These are phyloP conservation scores for Russula foetens DNA, from an alignment of 768 basidiomycete genomes.

Conservation along the genomic window DNA sequence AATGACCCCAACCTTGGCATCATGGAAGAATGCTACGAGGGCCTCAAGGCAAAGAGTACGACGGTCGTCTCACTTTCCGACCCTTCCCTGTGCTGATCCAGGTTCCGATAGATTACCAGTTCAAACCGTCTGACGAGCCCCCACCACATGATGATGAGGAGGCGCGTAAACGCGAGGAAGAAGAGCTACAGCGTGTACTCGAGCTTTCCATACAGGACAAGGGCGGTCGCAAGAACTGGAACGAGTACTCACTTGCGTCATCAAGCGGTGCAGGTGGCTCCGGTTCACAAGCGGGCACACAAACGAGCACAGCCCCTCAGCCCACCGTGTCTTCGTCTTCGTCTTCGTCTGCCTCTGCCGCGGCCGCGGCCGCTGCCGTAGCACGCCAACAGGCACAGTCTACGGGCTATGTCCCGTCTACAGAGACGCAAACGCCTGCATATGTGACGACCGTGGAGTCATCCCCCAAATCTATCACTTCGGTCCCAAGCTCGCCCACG, in stretches of 20 bases:
- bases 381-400: constrained; percentile 31
- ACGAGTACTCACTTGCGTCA: constrained; percentile 34
- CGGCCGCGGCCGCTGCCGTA: constrained; percentile 15
- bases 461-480: constrained; percentile 17
- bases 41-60: constrained; percentile 73
- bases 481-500: constrained; percentile 26
- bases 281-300: constrained; percentile 23
- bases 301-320: constrained; percentile 17
- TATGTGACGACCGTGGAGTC: constrained; percentile 22
- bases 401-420: constrained; percentile 45
- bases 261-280: constrained; percentile 31
- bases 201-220: constrained; percentile 92
- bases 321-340: constrained; percentile 21
- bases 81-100: constrained; percentile 1
- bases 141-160: constrained; percentile 72
- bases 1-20: constrained; percentile 72
- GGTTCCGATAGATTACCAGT: constrained; percentile 54
- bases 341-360: constrained; percentile 17
- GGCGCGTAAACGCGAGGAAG: constrained; percentile 78
- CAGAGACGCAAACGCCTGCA: constrained; percentile 13
- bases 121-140: constrained; percentile 51
- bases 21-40: constrained; percentile 85
- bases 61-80: constrained; percentile 16
- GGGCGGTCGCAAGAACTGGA: constrained; percentile 63
- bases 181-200: constrained; percentile 86